phyloP scores from a whole-genome alignment of 805 yeast genomes.

The Jamesozyma piceae region DNA sequence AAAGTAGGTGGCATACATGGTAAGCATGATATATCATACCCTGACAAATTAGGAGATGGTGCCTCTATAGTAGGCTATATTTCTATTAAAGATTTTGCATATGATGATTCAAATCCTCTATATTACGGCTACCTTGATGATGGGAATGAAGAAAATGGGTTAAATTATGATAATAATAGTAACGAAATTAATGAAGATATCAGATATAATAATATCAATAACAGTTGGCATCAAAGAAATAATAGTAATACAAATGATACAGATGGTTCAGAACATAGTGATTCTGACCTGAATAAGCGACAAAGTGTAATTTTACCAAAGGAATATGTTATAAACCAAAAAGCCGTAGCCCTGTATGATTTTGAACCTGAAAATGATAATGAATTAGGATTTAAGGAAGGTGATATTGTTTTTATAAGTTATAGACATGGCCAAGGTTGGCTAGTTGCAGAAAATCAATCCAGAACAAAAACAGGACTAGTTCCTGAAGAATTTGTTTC shows the following conservation, averaged over 20 bases:
- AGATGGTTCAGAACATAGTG: constrained; percentile 20
- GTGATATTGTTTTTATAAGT: constrained; percentile 75
- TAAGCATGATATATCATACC: background rate
- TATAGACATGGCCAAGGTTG: constrained; percentile 97
- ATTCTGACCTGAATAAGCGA: constrained; percentile 22
- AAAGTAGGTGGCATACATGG: background rate
- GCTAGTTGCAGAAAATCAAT: constrained; percentile 72
- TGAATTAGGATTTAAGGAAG: constrained; percentile 68
- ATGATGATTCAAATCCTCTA: constrained; percentile 56
- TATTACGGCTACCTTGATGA: constrained; percentile 49
- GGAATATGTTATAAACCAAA: constrained; percentile 35
- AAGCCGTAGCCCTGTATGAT: constrained; percentile 82
- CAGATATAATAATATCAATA: background rate
- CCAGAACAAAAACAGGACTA: constrained; percentile 52
- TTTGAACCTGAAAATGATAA: constrained; percentile 91
- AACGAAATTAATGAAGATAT: background rate
- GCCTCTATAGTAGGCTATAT: constrained; percentile 27
- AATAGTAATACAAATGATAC: constrained; percentile 7
- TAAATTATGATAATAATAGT: background rate
- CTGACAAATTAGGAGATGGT: constrained; percentile 3
- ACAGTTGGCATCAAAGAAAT: background rate
- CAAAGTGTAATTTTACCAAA: constrained; percentile 28
- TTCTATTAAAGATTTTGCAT: constrained; percentile 75
- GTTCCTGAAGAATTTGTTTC: constrained; percentile 94
- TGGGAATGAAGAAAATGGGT: constrained; percentile 12